Evolutionary conservation across 2,329 filamentous ascomycete genomes (phyloP), one percentile per base, ranked within the genome.

Genomic region (Fusarium pseudonygamai): DNA sequence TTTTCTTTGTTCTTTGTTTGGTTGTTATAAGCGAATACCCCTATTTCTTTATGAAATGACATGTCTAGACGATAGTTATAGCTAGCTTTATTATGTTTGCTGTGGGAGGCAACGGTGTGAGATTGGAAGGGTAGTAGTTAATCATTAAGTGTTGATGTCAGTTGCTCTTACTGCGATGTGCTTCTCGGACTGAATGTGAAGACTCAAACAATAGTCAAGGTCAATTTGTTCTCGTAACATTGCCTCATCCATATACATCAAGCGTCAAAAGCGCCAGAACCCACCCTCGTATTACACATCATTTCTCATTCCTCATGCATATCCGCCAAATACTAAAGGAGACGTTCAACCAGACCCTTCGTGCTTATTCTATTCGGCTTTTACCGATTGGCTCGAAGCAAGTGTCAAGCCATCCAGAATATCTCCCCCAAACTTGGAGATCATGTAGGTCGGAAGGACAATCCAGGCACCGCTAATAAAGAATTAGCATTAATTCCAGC

Each of bases 391-490:
- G 10, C 71, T 74, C 5, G 84, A 82, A 3, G 84, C 83, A 12
- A 76, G 74, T 8, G 82, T 80, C 39, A 90, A 79, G 0, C 83
- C 85, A 22, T 84, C 77, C 58, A 89, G 62, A 60, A 90, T 85
- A 62, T 89, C 86, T 55, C 78, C 71, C 32, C 87, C 87, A 47
- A 89, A 77, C 9, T 79, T 79, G 75, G 83, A 85, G 60, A 87
- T 82, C 82, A 90, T 87, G 79, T 87, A 86, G 7, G 85, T 77
- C 0, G 88, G 84, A 39, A 86, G 82, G 55, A 90, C 74, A 52
- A 90, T 83, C 88, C 88, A 90, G 1, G 84, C 81, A 69, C 87
- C 88, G 71, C 88, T 90, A 63, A 7, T 1, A 6, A 24, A 13
- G 30, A 12, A 24, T 69, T 55, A 67, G 52, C 11, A 45, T 28